phyloP scores from a whole-genome alignment of 345 rosid genomes.

The Luvunga scandens region DNA sequence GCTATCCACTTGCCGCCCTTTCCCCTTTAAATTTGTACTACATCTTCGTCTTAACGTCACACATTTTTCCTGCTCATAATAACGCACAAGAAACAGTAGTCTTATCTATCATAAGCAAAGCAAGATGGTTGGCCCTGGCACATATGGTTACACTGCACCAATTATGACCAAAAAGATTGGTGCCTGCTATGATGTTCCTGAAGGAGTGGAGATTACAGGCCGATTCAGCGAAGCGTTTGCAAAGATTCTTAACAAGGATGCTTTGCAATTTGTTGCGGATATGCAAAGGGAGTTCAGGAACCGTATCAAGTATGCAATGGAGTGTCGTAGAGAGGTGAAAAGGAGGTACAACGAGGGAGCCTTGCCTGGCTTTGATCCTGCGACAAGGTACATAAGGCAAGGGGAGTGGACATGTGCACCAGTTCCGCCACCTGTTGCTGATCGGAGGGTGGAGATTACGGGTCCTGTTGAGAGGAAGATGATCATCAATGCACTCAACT shows the following conservation, averaged over 20 bases:
- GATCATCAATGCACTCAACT: slow-evolving; percentile 95
- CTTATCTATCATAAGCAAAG: neutral
- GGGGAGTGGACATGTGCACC: slow-evolving; percentile 67
- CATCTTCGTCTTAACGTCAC: neutral
- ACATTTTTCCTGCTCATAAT: neutral
- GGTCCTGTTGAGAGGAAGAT: slow-evolving; percentile 95
- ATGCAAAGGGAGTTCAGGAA: slow-evolving; percentile 75
- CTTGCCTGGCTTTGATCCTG: slow-evolving; percentile 74
- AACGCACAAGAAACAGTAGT: neutral
- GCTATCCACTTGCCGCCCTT: slow-evolving; percentile 16
- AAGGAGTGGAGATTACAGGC: slow-evolving; percentile 79
- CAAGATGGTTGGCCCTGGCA: slow-evolving; percentile 22
- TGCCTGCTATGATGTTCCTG: slow-evolving; percentile 49
- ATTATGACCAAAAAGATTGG: slow-evolving; percentile 21
- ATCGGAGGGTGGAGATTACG: slow-evolving; percentile 80
- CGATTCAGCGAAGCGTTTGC: slow-evolving; percentile 62
- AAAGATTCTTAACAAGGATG: slow-evolving; percentile 65
- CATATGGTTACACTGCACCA: slow-evolving; percentile 4
- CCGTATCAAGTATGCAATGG: slow-evolving; percentile 67
- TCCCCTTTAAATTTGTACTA: slow-evolving; percentile 11
- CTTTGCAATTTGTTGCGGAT: slow-evolving; percentile 73
- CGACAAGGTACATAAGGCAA: slow-evolving; percentile 68
- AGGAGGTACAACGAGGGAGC: slow-evolving; percentile 54
- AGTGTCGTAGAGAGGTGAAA: slow-evolving; percentile 69
- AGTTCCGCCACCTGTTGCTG: slow-evolving; percentile 72